Evolutionary conservation across 805 yeast genomes (phyloP).

Genomic region (Yamadazyma philogaea): DNA sequence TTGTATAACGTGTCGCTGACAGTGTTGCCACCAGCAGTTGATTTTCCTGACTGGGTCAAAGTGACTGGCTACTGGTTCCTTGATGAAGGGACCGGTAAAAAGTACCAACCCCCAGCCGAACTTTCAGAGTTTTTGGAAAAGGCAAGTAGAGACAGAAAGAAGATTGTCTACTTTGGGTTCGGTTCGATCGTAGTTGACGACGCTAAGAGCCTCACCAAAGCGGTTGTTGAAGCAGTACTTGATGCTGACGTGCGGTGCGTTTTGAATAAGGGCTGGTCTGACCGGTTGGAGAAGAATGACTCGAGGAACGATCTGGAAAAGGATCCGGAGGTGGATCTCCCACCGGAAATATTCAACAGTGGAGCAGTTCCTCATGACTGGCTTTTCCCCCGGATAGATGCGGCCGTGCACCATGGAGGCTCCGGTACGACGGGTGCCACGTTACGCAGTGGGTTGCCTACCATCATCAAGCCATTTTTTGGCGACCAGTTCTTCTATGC

Average conservation of each 20-base stretch:
- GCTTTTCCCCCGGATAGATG: conserved; percentile 86
- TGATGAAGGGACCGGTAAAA: conserved; percentile 54
- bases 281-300: conserved; percentile 46
- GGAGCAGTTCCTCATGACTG: conserved; percentile 90
- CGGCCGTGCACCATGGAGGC: conserved; percentile 97
- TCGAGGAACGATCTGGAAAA: conserved; percentile 28
- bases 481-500: conserved; percentile 97
- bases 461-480: conserved; percentile 89
- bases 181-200: conserved; percentile 91
- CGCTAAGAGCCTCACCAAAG: conserved; percentile 71
- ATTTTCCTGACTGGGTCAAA: conserved; percentile 91
- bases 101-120: conserved; percentile 58
- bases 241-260: conserved; percentile 84
- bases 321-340: conserved; percentile 46
- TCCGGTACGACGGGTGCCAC: conserved; percentile 96
- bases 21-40: conserved; percentile 88
- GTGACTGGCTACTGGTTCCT: conserved; percentile 96
- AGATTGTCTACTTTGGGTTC: conserved; percentile 87
- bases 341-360: conserved; percentile 62
- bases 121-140: conserved; percentile 55
- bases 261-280: conserved; percentile 94
- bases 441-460: conserved; percentile 80
- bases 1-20: conserved; percentile 85
- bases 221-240: conserved; percentile 74
- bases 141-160: conserved; percentile 61